A percentile compares a stretch with the other conserved stretches of the same genome.
These are phyloP conservation scores for Naematelia aurantialba DNA, from an alignment of 768 basidiomycete genomes.

Conservation along the genomic window DNA sequence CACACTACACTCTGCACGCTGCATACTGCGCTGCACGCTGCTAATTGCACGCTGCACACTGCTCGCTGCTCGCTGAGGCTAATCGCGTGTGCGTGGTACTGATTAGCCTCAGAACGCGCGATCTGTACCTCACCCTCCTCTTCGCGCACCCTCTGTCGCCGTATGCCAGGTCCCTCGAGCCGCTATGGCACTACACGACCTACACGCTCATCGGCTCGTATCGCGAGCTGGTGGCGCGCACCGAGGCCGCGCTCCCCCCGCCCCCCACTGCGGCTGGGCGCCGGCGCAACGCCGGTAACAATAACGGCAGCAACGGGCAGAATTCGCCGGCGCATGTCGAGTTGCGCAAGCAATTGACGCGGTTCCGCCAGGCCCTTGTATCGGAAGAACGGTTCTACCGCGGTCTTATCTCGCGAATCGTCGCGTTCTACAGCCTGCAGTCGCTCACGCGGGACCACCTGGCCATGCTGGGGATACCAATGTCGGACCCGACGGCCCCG, in stretches of 20 bases:
- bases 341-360: slow-evolving; percentile 75
- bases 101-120: slow-evolving; percentile 18
- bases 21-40: no score
- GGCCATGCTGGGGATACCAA: slow-evolving; percentile 4
- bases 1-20: no score
- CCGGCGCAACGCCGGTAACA: slow-evolving; percentile 2
- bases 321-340: slow-evolving; percentile 65
- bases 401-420: slow-evolving; percentile 69
- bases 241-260: slow-evolving; percentile 18
- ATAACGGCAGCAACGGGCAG: slow-evolving; percentile 22
- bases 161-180: slow-evolving; percentile 43
- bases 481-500: neutral
- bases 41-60: no score
- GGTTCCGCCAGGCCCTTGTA: slow-evolving; percentile 83
- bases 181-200: slow-evolving; percentile 44
- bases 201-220: slow-evolving; percentile 43
- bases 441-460: slow-evolving; percentile 51
- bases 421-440: slow-evolving; percentile 59
- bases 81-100: neutral
- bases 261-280: neutral
- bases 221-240: slow-evolving; percentile 26
- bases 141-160: slow-evolving; percentile 37
- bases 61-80: neutral
- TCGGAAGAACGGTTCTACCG: slow-evolving; percentile 92
- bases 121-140: slow-evolving; percentile 28